Conservation (phyloP, 2,329 filamentous ascomycete species). For the Metarhizium humberi region DNA sequence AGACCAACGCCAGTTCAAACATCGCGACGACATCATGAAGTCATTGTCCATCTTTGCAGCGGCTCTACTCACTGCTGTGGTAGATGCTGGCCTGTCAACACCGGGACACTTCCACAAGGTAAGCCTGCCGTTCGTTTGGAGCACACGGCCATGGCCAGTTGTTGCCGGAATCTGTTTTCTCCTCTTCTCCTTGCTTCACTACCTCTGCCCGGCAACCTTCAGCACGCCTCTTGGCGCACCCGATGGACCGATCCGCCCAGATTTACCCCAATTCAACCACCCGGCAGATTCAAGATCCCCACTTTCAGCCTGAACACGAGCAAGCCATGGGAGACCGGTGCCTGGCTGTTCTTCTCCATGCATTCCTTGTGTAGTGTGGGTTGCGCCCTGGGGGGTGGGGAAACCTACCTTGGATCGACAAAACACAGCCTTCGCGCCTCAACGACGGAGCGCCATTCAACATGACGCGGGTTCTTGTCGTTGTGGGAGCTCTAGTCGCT, state of each 20-base stretch:
- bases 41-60: slow-evolving; percentile 20
- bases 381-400: too few relatives aligned
- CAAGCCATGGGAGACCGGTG: too few relatives aligned
- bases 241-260: too few relatives aligned
- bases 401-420: neutral
- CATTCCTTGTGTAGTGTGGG: too few relatives aligned
- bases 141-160: neutral
- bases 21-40: slow-evolving; percentile 21
- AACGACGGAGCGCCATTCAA: neutral
- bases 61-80: slow-evolving; percentile 20
- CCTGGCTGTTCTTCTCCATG: too few relatives aligned
- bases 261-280: too few relatives aligned
- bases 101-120: neutral
- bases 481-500: neutral
- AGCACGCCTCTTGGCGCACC: too few relatives aligned
- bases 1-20: neutral
- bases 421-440: neutral
- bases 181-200: neutral
- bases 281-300: too few relatives aligned
- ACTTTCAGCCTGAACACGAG: too few relatives aligned
- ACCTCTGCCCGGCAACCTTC: too few relatives aligned
- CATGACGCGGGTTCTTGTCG: neutral
- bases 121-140: neutral
- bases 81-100: slow-evolving; percentile 11
- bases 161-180: neutral